Evolutionary conservation across 2,329 filamentous ascomycete genomes (phyloP).

Genomic region (Penicillium sp.): DNA sequence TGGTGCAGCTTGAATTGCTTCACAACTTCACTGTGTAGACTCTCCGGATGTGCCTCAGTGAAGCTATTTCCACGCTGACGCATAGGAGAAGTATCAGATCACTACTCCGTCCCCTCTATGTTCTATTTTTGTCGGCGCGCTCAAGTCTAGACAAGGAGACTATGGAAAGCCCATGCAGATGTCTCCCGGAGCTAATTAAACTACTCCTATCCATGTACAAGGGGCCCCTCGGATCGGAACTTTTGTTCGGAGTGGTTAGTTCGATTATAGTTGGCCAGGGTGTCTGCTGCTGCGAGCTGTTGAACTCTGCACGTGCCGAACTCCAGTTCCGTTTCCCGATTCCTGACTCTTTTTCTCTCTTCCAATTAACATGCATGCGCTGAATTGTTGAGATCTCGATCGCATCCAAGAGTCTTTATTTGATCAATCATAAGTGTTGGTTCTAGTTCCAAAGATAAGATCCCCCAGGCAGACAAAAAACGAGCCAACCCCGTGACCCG

Average conservation of each 20-base stretch:
- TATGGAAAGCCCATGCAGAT: not conserved
- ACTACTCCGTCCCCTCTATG: not conserved
- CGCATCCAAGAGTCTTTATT: not conserved
- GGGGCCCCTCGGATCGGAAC: not conserved
- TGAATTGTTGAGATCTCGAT: not conserved
- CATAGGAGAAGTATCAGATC: not conserved
- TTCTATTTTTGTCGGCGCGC: constrained; percentile 2
- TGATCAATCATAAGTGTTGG: not conserved
- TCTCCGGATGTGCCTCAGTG: not conserved
- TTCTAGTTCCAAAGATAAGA: not conserved
- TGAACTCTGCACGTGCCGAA: constrained; percentile 8
- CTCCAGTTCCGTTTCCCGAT: not conserved
- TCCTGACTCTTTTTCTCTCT: not conserved
- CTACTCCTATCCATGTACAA: not conserved
- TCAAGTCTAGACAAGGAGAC: not conserved
- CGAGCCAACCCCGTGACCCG: constrained; percentile 16
- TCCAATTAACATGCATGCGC: not conserved
- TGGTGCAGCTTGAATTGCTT: not conserved
- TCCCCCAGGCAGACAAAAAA: constrained; percentile 1
- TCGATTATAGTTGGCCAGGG: not conserved
- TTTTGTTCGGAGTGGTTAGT: not conserved
- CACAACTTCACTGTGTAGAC: not conserved
- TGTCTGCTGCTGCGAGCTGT: not conserved
- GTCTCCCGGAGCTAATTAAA: not conserved
- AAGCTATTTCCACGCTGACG: not conserved